Evolutionary conservation across 768 basidiomycete genomes (phyloP).

Genomic region (Macrolepiota dolichaula): DNA sequence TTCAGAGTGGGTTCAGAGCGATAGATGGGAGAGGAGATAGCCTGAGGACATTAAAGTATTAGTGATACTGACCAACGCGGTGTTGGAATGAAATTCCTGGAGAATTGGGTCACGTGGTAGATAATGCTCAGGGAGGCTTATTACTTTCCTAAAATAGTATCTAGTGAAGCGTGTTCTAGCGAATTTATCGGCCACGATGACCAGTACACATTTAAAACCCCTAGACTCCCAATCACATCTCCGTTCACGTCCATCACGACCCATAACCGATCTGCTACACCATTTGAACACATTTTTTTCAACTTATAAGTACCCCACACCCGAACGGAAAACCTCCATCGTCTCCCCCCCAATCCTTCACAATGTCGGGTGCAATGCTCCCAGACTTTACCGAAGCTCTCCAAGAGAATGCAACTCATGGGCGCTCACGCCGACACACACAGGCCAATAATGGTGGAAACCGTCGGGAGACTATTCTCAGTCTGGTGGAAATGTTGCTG

Average conservation of each 20-base stretch:
- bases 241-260: neutral
- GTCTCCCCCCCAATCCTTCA: neutral
- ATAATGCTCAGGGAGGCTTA: neutral
- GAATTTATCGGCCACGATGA: neutral
- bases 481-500: slow-evolving; percentile 48
- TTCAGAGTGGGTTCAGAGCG: neutral
- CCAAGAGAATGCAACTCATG: neutral
- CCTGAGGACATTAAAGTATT: neutral
- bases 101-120: slow-evolving; percentile 1
- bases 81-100: neutral
- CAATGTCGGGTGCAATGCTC: slow-evolving; percentile 9
- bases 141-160: neutral
- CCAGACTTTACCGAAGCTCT: slow-evolving; percentile 10
- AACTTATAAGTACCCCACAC: slow-evolving; percentile 1
- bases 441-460: slow-evolving; percentile 10
- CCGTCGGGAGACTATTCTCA: slow-evolving; percentile 46
- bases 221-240: neutral
- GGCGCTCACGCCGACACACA: neutral
- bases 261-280: neutral
- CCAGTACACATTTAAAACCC: neutral
- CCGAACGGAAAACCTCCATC: neutral
- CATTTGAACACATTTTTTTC: neutral
- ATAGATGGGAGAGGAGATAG: slow-evolving; percentile 1
- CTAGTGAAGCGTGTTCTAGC: neutral
- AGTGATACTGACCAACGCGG: neutral